A percentile compares a stretch with the other conserved stretches of the same genome.
These are phyloP conservation scores for Pleoardoris graminearum DNA, from an alignment of 2,329 filamentous ascomycete genomes.

Conservation along the genomic window DNA sequence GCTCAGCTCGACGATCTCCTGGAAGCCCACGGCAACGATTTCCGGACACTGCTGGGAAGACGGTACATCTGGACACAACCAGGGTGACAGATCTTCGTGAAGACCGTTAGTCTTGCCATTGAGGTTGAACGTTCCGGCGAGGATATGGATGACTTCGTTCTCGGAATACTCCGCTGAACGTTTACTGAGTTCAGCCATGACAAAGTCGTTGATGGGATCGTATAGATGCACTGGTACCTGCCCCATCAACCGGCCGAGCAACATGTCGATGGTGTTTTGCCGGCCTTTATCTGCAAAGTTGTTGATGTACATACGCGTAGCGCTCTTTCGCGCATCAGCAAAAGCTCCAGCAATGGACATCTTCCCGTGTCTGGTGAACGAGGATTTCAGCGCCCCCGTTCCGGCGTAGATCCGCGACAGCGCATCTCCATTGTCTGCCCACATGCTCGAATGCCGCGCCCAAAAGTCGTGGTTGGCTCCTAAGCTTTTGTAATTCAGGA, in stretches of 20 bases:
- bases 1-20: slow-evolving; percentile 97
- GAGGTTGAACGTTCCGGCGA: slow-evolving; percentile 89
- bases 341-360: slow-evolving; percentile 93
- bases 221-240: slow-evolving; percentile 84
- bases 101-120: slow-evolving; percentile 84
- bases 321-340: slow-evolving; percentile 93
- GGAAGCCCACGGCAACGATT: slow-evolving; percentile 88
- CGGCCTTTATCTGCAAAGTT: slow-evolving; percentile 93
- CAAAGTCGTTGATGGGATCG: slow-evolving; percentile 92
- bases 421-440: slow-evolving; percentile 96
- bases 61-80: slow-evolving; percentile 74
- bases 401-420: slow-evolving; percentile 95
- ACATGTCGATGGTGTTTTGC: slow-evolving; percentile 92
- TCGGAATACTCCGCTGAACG: slow-evolving; percentile 73
- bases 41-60: slow-evolving; percentile 68
- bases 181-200: slow-evolving; percentile 73
- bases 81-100: slow-evolving; percentile 77
- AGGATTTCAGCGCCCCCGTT: slow-evolving; percentile 92
- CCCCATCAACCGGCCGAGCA: slow-evolving; percentile 82
- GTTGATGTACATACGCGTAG: slow-evolving; percentile 93
- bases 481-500: slow-evolving; percentile 73
- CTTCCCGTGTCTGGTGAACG: slow-evolving; percentile 90
- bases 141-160: slow-evolving; percentile 74
- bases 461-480: slow-evolving; percentile 79
- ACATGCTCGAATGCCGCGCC: slow-evolving; percentile 87